Conservation (phyloP, 257 asterid genomes). For the Solanum lycopersicoides region DNA sequence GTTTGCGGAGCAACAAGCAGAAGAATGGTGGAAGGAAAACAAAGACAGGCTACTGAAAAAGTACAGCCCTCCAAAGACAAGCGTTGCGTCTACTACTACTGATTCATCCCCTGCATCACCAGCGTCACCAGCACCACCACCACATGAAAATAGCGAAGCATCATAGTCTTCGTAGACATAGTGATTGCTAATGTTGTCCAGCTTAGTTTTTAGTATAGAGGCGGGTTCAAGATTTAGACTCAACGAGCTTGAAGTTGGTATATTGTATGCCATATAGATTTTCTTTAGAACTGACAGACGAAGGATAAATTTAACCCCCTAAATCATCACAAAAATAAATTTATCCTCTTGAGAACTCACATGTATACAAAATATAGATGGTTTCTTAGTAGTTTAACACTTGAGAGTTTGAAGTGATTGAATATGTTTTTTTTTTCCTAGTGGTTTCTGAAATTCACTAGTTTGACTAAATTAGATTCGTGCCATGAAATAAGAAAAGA, state of each 20-base stretch:
- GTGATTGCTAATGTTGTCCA: background rate
- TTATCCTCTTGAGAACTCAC: background rate
- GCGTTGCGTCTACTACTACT: background rate
- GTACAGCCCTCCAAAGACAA: slow-evolving; percentile 32
- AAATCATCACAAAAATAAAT: background rate
- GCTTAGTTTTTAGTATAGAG: background rate
- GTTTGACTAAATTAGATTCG: background rate
- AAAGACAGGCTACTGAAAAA: slow-evolving; percentile 52
- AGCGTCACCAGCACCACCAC: slow-evolving; percentile 18
- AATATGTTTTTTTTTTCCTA: background rate
- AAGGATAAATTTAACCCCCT: background rate
- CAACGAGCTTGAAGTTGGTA: background rate
- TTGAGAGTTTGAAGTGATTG: background rate
- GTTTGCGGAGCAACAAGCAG: slow-evolving; percentile 68
- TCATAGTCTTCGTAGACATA: slow-evolving; percentile 15
- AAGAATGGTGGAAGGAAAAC: slow-evolving; percentile 88
- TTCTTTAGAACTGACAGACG: background rate
- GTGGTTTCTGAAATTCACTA: background rate
- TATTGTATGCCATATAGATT: background rate
- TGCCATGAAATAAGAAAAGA: background rate
- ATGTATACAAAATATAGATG: background rate
- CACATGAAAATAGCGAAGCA: slow-evolving; percentile 27
- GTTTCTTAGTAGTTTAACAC: background rate
- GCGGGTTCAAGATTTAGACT: background rate
- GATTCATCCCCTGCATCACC: slow-evolving; percentile 14